These are phyloP conservation scores for Sclerotinia spermophila DNA, from an alignment of 2,329 filamentous ascomycete genomes.

Conservation along the genomic window DNA sequence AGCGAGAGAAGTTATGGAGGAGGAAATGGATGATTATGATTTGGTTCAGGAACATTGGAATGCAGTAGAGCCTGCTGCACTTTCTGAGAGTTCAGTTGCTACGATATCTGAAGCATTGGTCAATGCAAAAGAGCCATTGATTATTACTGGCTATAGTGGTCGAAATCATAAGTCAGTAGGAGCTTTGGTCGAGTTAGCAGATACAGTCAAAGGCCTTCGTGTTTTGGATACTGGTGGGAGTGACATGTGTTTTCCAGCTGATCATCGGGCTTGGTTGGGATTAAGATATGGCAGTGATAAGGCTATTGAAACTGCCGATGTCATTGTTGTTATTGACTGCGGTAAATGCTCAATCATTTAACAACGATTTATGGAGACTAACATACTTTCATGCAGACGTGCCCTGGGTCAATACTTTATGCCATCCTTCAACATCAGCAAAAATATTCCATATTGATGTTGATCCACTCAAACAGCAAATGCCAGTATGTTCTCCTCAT, in stretches of 20 bases:
- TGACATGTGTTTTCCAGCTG: slow-evolving; percentile 76
- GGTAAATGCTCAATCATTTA: slow-evolving; percentile 24
- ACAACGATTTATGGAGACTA: background rate
- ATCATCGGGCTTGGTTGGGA: slow-evolving; percentile 66
- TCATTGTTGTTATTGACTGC: slow-evolving; percentile 81
- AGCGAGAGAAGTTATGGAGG: slow-evolving; percentile 67
- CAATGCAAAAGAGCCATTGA: slow-evolving; percentile 60
- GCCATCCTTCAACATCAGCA: slow-evolving; percentile 50
- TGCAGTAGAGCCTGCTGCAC: slow-evolving; percentile 54
- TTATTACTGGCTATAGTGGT: slow-evolving; percentile 69
- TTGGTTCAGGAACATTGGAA: slow-evolving; percentile 58
- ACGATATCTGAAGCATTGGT: slow-evolving; percentile 58
- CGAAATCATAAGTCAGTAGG: slow-evolving; percentile 61
- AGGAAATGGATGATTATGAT: slow-evolving; percentile 60
- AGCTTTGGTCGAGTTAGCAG: slow-evolving; percentile 63
- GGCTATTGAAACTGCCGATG: slow-evolving; percentile 70
- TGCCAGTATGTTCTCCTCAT: slow-evolving; percentile 3
- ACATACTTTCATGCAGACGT: slow-evolving; percentile 53
- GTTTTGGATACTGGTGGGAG: slow-evolving; percentile 74
- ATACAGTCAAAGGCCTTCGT: slow-evolving; percentile 63
- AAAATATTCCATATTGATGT: slow-evolving; percentile 62
- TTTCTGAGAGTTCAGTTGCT: slow-evolving; percentile 51
- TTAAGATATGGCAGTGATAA: slow-evolving; percentile 72
- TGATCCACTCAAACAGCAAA: slow-evolving; percentile 58
- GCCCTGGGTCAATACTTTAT: slow-evolving; percentile 84